Base-by-base conservation (phyloP, 2,329 filamentous ascomycete species). In the Sporothrix variecibatus region DNA sequence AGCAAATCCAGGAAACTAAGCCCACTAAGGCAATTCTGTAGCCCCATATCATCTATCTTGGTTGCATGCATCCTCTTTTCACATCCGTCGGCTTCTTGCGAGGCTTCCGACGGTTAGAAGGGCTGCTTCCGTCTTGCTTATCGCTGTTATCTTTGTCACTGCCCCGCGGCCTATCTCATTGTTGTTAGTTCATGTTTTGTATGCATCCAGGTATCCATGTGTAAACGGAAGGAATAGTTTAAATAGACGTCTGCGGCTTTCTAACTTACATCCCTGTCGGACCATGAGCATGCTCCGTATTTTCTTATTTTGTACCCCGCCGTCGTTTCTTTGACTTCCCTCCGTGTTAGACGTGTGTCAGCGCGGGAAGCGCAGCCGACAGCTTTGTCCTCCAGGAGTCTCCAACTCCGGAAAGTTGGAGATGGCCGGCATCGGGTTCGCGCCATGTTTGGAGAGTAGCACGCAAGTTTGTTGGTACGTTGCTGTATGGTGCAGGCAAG, bases 361-460 rank as follows among this genome's bases (percentile, higher is more conserved):
- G 15, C 56, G 26, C 49, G 49, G 49, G 56, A 58, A 17, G 26
- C 15, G 12, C 23, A 31, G 8, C 53, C 53, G 56, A 17, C 23
- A 26, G 11, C 9, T 34, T 23, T 11, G 49, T 9, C 17, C 56
- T n/a, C 31, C 26, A 8, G 17, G 31, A 17, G 4, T 20, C 28
- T 58, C 11, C 53, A 31, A n/a, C 8, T n/a, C 15, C 34, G 17
- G 8, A 17, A 11, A n/a, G 58, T 62, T 40, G 23, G 56, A 58
- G 56, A 17, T 28, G 60, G 15, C 60, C 60, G 60, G 60, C 34
- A 64, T 40, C 60, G 60, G 34, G n/a, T 64, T 64, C 58, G 58
- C 62, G 62, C 62, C 62, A 67, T 67, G 38, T 28, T 67, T 3
- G 12, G 38, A 28, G 23, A 46, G 38, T 26, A 67, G 62, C 62